A percentile compares a stretch with the other conserved stretches of the same genome.
Evolutionary conservation across 768 basidiomycete genomes (phyloP).

Genomic region (Phlebiopsis flavidoalba): DNA sequence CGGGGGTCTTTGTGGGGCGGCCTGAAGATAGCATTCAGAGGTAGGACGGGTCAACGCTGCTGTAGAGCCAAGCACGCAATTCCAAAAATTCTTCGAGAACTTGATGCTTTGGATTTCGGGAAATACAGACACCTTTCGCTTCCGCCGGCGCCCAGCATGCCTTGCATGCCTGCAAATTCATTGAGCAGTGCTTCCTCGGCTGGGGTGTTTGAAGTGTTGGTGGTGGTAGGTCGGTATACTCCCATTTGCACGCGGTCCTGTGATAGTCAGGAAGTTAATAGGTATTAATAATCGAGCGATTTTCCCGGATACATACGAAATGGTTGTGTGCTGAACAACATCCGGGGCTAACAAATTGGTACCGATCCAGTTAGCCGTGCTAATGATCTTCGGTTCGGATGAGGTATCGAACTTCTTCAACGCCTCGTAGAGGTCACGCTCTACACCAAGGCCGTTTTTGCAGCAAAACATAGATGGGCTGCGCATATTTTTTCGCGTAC

Average conservation of each 20-base stretch:
- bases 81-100: conserved; percentile 64
- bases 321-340: conserved; percentile 37
- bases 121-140: conserved; percentile 39
- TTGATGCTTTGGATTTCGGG: conserved; percentile 61
- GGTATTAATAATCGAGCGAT: background rate
- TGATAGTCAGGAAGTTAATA: background rate
- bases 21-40: conserved; percentile 48
- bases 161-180: conserved; percentile 38
- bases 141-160: conserved; percentile 39
- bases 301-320: conserved; percentile 37
- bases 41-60: conserved; percentile 45
- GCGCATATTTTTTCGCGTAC: conserved; percentile 39
- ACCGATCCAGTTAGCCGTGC: conserved; percentile 49
- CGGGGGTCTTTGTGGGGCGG: conserved; percentile 34
- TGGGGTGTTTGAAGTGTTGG: conserved; percentile 35
- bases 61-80: conserved; percentile 48
- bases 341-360: conserved; percentile 18
- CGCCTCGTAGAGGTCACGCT: conserved; percentile 57
- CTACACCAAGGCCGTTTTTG: conserved; percentile 75
- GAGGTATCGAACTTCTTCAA: conserved; percentile 35
- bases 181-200: conserved; percentile 37
- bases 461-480: conserved; percentile 56
- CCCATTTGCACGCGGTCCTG: conserved; percentile 51
- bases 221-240: conserved; percentile 45
- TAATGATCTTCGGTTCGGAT: conserved; percentile 46